A percentile compares a stretch with the other conserved stretches of the same genome.
These are phyloP conservation scores for Protomyces gravidus DNA, from an alignment of 1,139 yeast genomes.

Conservation along the genomic window DNA sequence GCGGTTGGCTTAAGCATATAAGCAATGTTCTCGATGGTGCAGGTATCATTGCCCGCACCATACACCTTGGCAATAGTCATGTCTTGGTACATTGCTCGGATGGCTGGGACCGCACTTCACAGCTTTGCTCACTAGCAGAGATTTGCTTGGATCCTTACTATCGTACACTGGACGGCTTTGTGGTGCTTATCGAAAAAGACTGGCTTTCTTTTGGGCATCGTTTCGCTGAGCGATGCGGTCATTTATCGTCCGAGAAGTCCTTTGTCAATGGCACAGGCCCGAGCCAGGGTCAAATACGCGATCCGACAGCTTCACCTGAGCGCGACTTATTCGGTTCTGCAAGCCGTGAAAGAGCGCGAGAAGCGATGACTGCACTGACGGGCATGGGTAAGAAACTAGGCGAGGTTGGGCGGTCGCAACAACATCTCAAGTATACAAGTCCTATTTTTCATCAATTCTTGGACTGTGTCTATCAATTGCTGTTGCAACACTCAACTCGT, in stretches of 20 bases:
- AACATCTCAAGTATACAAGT: slow-evolving; percentile 54
- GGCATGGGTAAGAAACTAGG: slow-evolving; percentile 20
- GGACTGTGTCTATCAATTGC: slow-evolving; percentile 79
- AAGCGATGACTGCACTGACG: slow-evolving; percentile 35
- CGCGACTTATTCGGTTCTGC: not conserved
- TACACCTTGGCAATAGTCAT: slow-evolving; percentile 77
- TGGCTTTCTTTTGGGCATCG: slow-evolving; percentile 95
- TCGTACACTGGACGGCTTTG: slow-evolving; percentile 82
- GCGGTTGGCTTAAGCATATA: slow-evolving; percentile 77
- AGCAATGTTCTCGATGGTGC: slow-evolving; percentile 69
- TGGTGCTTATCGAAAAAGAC: slow-evolving; percentile 81
- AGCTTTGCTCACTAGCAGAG: slow-evolving; percentile 76
- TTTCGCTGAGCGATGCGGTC: slow-evolving; percentile 79
- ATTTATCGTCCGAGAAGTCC: slow-evolving; percentile 47
- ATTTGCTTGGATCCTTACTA: slow-evolving; percentile 85
- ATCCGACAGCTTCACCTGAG: slow-evolving; percentile 31
- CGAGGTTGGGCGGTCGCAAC: slow-evolving; percentile 34
- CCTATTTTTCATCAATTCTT: slow-evolving; percentile 92
- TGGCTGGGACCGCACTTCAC: slow-evolving; percentile 98
- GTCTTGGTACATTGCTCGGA: slow-evolving; percentile 90
- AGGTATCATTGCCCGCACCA: slow-evolving; percentile 69
- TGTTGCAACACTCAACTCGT: slow-evolving; percentile 61
- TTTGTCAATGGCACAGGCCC: slow-evolving; percentile 35
- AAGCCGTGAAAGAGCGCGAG: not conserved
- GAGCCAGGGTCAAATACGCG: not conserved